These are phyloP conservation scores for Crithidia brevicula DNA, from an alignment of 208 protist species.

Conservation along the genomic window DNA sequence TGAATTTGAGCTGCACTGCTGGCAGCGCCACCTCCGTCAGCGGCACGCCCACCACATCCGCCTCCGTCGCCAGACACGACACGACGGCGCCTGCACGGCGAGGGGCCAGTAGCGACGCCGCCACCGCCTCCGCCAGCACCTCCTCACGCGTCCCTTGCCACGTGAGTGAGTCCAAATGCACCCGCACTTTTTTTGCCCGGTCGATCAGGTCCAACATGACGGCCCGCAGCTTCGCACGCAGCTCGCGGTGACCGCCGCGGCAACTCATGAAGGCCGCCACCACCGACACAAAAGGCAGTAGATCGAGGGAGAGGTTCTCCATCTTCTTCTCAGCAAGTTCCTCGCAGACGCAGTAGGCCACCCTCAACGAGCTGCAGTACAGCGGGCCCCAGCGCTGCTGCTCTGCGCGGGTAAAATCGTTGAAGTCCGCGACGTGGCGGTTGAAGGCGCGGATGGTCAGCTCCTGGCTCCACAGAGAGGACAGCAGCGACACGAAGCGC, in stretches of 20 bases:
- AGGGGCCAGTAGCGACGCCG: constrained; percentile 9
- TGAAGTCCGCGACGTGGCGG: constrained; percentile 53
- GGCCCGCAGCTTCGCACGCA: constrained; percentile 57
- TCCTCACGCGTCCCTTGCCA: constrained; percentile 27
- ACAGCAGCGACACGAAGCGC: constrained; percentile 18
- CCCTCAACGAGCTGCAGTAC: constrained; percentile 61
- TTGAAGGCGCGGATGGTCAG: constrained; percentile 56
- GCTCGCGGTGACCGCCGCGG: constrained; percentile 76
- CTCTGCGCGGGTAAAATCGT: constrained; percentile 46
- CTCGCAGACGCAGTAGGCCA: constrained; percentile 76
- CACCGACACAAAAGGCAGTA: constrained; percentile 62
- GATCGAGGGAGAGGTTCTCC: constrained; percentile 51
- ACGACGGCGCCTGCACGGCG: constrained; percentile 46
- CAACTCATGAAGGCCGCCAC: constrained; percentile 70
- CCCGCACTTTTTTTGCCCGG: constrained; percentile 69
- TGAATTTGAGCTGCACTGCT: constrained; percentile 22
- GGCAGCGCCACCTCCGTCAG: constrained; percentile 45
- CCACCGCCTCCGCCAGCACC: constrained; percentile 48
- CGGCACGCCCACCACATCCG: constrained; percentile 52
- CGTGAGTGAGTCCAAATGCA: constrained; percentile 49
- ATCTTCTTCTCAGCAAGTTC: constrained; percentile 51
- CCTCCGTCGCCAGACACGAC: constrained; percentile 63
- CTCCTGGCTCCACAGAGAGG: constrained; percentile 48
- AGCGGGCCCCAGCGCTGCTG: constrained; percentile 64
- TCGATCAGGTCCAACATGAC: constrained; percentile 71